Evolutionary conservation across 176 grass and related monocot species (phyloP), one percentile per base, ranked within the genome.

Genomic region (Cocos nucifera): DNA sequence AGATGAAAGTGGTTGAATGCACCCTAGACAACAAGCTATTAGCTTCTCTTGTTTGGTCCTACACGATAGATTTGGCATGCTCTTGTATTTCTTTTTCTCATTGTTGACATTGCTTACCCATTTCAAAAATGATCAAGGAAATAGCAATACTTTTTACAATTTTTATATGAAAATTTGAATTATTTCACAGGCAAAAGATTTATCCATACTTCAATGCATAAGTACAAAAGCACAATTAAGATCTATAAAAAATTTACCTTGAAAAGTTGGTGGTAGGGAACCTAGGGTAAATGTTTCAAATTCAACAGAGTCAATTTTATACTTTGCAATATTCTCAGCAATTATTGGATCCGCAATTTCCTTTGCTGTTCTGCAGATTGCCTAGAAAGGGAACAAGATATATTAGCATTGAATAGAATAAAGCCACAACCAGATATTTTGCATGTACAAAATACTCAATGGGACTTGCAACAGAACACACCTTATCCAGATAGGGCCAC

Each of bases 401-500:
- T 10, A 72, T 59, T 27, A 50, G 64, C 2, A 22, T 54, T 30
- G 35, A 12, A 69, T 67, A 22, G 70, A 50, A 51, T 22, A 39
- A 81, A 57, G 29, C 69, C 52, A 66, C 53, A 55, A 44, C 35
- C 4, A 23, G 22, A 44, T 57, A 3, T 58, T 22, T 60, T n/a
- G 15, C 3, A 49, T 17, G 16, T 18, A 14, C 53, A 59, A 23
- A 51, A 56, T 39, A 9, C 44, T 6, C 18, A 22, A 2, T 22
- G 28, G 15, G 50, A 51, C 22, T 52, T 60, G 30, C 15, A 28
- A 63, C 10, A 39, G n/a, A 54, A n/a, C 17, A 26, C 85, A 97
- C 92, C 84, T 92, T 88, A 60, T 98, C 48, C 10, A 98, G 79
- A 78, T 85, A 88, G 57, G 93, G 93, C 93, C 93, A 98, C 84